Base-by-base conservation (phyloP, 2,329 filamentous ascomycete species). In the Pseudogymnoascus sp. region DNA sequence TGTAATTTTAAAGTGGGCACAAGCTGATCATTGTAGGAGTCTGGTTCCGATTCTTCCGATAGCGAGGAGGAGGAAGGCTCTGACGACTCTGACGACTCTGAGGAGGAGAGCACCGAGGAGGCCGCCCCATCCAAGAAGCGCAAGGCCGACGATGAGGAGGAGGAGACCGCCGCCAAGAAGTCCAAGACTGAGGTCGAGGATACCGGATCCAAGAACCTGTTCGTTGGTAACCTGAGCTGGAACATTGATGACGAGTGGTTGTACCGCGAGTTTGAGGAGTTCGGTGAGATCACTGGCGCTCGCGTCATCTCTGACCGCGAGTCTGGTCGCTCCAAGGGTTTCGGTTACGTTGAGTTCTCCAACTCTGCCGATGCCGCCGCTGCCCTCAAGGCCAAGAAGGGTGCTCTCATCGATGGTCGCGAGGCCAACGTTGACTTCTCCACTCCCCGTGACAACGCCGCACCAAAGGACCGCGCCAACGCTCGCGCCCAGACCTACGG, bases 191-290 rank as follows among this genome's bases (percentile, higher is more conserved):
- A 78, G 66, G 72, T 70, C 35, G 74, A 73, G 49, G 75, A 74
- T 61, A 73, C 70, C 67, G 75, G 77, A 42, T 75, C 77, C 67
- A 81, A 79, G 74, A 90, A 88, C 75, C 79, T 91, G 62, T 90
- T 90, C 75, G 80, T 89, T 68, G 88, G 88, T 65, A 88, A 87
- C 76, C 78, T 91, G 67, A 89, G 86, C 73, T 91, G 87, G 87
- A 89, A 87, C 73, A 79, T 90, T 64, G 87, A 90, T 69, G 87
- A 90, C 74, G 86, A 88, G 64, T 89, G 85, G 86, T 81, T 90
- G 67, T 78, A 78, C 64, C 80, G 81, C 64, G 86, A 89, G 75
- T 90, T 90, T 70, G 82, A 87, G 74, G 77, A 80, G 68, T 89
- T 87, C 69, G 87, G 86, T 69, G 84, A 86, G 74, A 81, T 89